Base-by-base conservation (phyloP, 192 early-diverging fungal species). In the Coemansia sp. region DNA sequence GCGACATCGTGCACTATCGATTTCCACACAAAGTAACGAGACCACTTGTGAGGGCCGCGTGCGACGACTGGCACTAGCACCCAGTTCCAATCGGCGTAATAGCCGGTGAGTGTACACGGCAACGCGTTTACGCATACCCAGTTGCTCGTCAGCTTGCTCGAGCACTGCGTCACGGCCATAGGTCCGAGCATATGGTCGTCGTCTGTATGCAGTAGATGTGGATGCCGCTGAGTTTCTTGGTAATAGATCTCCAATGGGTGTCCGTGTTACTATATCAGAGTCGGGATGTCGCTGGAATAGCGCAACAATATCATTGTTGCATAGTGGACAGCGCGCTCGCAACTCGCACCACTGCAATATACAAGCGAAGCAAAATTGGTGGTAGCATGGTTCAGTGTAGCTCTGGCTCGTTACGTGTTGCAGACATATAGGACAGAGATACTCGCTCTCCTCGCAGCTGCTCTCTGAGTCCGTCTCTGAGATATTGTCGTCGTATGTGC, bases 311-410 rank as follows among this genome's bases (percentile, higher is more conserved):
- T 23, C 17, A 6, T 39, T 14, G 44, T 87, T 87, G 70, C 86
- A 87, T 0, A 87, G 58, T 0, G 86, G 86, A 50, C 86, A 87
- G 8, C 66, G 52, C 5, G 69, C 43, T 23, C 68, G 62, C 8
- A 73, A 62, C 37, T 72, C 66, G 13, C 77, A 46, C 86, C 86
- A 87, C 37, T 87, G 80, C 30, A 69, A 33, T n/a, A 86, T 73
- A 39, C 86, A 87, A 9, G 7, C 1, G 16, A 73, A 69, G 65
- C 86, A 87, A 55, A 75, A 87, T 30, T 70, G 70, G 49, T 87
- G 86, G 62, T 69, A 87, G 60, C 86, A 87, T 17, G 74, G 75
- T 2, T 76, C 71, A 0, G 63, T 69, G 55, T 68, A 81, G 32
- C 70, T 44, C 26, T 43, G 47, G 8, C 67, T 32, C 1, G 5